phyloP scores from a whole-genome alignment of 495 filamentous ascomycete species.

The Rostrohypoxylon terebratum region DNA sequence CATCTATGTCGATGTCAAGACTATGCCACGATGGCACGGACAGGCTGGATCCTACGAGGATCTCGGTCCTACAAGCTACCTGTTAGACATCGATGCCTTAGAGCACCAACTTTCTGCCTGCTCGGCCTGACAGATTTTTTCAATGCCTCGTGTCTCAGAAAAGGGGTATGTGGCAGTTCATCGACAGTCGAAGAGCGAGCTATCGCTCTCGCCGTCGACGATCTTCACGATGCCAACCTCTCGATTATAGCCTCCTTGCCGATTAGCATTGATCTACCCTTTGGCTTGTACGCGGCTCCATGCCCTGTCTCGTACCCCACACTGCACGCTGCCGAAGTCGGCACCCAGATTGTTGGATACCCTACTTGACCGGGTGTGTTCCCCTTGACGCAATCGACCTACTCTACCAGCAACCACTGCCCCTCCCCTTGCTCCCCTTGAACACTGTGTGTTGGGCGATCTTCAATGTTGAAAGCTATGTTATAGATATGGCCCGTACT shows the following conservation, averaged over 20 bases:
- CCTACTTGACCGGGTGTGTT: conserved; percentile 39
- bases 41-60: conserved; percentile 27
- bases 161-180: conserved; percentile 25
- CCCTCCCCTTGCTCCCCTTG: not conserved
- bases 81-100: conserved; percentile 40
- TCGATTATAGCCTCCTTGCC: conserved; percentile 24
- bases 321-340: conserved; percentile 46
- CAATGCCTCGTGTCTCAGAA: conserved; percentile 6
- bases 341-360: conserved; percentile 41
- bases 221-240: conserved; percentile 41
- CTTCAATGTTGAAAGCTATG: conserved; percentile 14
- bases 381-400: conserved; percentile 45
- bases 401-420: conserved; percentile 26
- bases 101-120: conserved; percentile 18
- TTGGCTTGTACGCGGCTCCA: conserved; percentile 40
- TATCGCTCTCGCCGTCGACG: conserved; percentile 32
- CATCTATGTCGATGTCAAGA: conserved; percentile 24
- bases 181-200: conserved; percentile 23
- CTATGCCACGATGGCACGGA: conserved; percentile 38
- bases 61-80: conserved; percentile 28
- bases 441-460: conserved; percentile 14
- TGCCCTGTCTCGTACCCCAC: conserved; percentile 41
- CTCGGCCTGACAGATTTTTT: not conserved
- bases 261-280: conserved; percentile 35
- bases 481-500: conserved; percentile 19